These are phyloP conservation scores for Ganoderma boninense DNA, from an alignment of 1,284 basidiomycete species.

Conservation along the genomic window DNA sequence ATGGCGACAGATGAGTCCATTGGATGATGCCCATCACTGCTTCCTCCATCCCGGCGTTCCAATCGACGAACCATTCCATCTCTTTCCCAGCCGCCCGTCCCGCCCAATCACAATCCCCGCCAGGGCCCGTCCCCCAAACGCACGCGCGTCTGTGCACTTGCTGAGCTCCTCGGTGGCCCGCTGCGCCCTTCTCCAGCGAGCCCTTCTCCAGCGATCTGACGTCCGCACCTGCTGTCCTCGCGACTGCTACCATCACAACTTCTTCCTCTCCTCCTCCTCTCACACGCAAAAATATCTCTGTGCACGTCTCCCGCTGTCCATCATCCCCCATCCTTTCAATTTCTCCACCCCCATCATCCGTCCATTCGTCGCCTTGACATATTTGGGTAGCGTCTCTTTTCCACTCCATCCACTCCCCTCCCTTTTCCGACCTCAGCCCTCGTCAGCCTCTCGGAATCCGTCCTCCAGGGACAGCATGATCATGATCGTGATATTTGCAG, in stretches of 20 bases:
- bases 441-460: not conserved
- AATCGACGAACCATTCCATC: not conserved
- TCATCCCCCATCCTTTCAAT: slow-evolving; percentile 23
- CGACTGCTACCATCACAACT: slow-evolving; percentile 40
- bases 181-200: slow-evolving; percentile 15
- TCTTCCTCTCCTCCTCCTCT: slow-evolving; percentile 1
- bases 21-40: slow-evolving; percentile 32
- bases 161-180: not conserved
- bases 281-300: slow-evolving; percentile 21
- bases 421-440: not conserved
- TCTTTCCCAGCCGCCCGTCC: slow-evolving; percentile 5
- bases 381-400: not conserved
- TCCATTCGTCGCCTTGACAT: slow-evolving; percentile 12
- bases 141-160: not conserved
- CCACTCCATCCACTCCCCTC: not conserved
- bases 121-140: not conserved
- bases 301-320: slow-evolving; percentile 7
- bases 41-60: slow-evolving; percentile 20
- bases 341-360: slow-evolving; percentile 27
- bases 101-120: slow-evolving; percentile 24
- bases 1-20: slow-evolving; percentile 43
- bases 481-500: slow-evolving; percentile 20
- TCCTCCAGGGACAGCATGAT: slow-evolving; percentile 19
- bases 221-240: slow-evolving; percentile 25
- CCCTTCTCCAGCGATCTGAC: slow-evolving; percentile 21